Evolutionary conservation across 1,284 basidiomycete species (phyloP).

Genomic region (Boletus sp.): DNA sequence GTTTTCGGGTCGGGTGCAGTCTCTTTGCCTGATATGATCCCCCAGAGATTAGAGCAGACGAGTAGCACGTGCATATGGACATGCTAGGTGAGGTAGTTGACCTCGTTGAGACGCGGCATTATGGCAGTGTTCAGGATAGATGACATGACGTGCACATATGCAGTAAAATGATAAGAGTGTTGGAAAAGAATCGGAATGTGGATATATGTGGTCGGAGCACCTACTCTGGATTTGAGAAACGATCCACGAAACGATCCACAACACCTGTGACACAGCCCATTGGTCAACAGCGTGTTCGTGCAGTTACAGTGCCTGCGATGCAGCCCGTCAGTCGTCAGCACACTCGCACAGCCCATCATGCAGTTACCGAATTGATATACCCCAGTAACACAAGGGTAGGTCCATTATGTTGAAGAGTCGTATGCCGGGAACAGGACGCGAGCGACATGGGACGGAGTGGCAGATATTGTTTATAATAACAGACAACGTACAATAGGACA

Average conservation of each 20-base stretch:
- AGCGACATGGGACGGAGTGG: no score
- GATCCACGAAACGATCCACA: neutral
- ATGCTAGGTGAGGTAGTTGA: constrained; percentile 6
- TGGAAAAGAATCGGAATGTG: neutral
- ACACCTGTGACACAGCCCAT: neutral
- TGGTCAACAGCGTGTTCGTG: neutral
- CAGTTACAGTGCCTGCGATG: neutral
- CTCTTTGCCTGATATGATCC: neutral
- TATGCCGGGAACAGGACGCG: no score
- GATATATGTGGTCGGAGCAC: neutral
- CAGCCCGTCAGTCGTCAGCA: neutral
- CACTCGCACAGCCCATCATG: neutral
- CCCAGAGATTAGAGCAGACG: neutral
- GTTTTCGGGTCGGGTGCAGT: neutral
- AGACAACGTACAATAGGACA: no score
- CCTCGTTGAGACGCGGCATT: neutral
- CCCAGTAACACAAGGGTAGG: neutral
- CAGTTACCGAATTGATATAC: neutral
- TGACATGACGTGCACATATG: neutral
- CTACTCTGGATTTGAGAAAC: neutral
- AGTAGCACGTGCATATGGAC: neutral
- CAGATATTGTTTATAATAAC: no score
- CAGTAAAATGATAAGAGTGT: neutral
- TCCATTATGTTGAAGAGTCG: neutral
- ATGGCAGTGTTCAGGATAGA: neutral